Percentiles rank a stretch among this genome's conserved stretches.
These are phyloP conservation scores for Zoysia pacifica DNA, from an alignment of 176 grass and related monocot genomes.

Conservation along the genomic window DNA sequence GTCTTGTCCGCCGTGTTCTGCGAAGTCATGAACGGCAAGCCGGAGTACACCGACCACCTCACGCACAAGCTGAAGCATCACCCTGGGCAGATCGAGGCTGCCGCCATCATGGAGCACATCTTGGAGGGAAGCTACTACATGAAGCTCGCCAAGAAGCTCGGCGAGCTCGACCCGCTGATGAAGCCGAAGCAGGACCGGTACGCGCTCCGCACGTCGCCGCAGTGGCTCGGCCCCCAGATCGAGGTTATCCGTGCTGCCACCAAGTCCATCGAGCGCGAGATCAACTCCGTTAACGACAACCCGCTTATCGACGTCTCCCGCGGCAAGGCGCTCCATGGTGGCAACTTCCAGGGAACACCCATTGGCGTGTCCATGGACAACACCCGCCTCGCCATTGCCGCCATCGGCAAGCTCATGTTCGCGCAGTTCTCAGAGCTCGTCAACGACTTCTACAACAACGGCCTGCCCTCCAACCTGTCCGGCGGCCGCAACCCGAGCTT, in stretches of 20 bases:
- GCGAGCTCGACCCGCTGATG: slow-evolving; percentile 47
- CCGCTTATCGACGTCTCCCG: slow-evolving; percentile 80
- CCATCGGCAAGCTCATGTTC: slow-evolving; percentile 87
- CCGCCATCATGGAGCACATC: slow-evolving; percentile 73
- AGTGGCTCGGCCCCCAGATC: slow-evolving; percentile 93
- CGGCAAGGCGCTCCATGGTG: slow-evolving; percentile 65
- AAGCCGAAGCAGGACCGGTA: slow-evolving; percentile 95
- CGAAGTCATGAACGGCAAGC: too few species aligned
- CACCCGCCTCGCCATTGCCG: slow-evolving; percentile 66
- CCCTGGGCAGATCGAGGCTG: slow-evolving; percentile 73
- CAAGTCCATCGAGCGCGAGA: slow-evolving; percentile 65
- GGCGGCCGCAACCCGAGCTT: slow-evolving; percentile 74
- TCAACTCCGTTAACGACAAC: slow-evolving; percentile 90
- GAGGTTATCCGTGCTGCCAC: slow-evolving; percentile 83
- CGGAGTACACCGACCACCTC: slow-evolving; percentile 76
- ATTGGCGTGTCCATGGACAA: slow-evolving; percentile 94
- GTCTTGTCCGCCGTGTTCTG: too few species aligned
- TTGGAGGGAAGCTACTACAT: slow-evolving; percentile 68
- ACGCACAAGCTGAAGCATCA: slow-evolving; percentile 89
- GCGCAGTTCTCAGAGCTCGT: slow-evolving; percentile 87
- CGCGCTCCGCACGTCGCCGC: slow-evolving; percentile 90
- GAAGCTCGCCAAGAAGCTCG: slow-evolving; percentile 13
- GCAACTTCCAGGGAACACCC: slow-evolving; percentile 84
- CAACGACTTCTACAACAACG: slow-evolving; percentile 90
- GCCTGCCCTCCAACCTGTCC: slow-evolving; percentile 70